Evolutionary conservation across 2,329 filamentous ascomycete species (phyloP), one percentile per base, ranked within the genome.

Genomic region (Penicillium palitans): DNA sequence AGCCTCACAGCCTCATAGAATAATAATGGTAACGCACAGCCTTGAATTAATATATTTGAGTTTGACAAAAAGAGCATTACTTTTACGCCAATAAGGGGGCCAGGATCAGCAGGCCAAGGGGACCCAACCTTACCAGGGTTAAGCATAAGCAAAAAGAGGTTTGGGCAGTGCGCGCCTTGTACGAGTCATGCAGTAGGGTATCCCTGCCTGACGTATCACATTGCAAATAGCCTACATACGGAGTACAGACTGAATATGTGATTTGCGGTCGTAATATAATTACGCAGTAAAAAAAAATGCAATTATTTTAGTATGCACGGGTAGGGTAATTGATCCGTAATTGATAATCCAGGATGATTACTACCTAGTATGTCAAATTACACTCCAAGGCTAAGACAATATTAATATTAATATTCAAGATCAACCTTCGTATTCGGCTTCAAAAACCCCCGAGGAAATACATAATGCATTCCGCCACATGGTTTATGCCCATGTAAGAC

Each of bases 81-180:
- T 35, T 45, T 45, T 42, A 53, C 57, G 48, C 62, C 63, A 66
- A 63, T 66, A 55, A 67, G 59, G 49, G 48, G 50, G 25, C 52
- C 54, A 66, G 61, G 65, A 66, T 67, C 63, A 60, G 61, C 65
- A 59, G 57, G 58, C 53, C 60, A 67, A 68, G 65, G 60, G 58
- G 59, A 59, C 58, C 70, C 68, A 73, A 73, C 71, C 71, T 73
- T 73, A 72, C 68, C 71, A 66, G 70, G 68, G 70, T 73, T 73
- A 73, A 73, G 71, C 71, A 72, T 73, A 73, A 68, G 66, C 65
- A 64, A 52, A 58, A 63, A 56, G 64, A 58, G 60, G 59, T 62
- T 67, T 61, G 65, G 63, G 48, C 64, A 59, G 54, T 67, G 64
- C 66, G 67, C 65, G 69, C 48, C 60, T 65, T 63, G 64, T 61